Evolutionary conservation across 2,329 filamentous ascomycete genomes (phyloP), one percentile per base, ranked within the genome.

Genomic region (Calonectria ilicicola): DNA sequence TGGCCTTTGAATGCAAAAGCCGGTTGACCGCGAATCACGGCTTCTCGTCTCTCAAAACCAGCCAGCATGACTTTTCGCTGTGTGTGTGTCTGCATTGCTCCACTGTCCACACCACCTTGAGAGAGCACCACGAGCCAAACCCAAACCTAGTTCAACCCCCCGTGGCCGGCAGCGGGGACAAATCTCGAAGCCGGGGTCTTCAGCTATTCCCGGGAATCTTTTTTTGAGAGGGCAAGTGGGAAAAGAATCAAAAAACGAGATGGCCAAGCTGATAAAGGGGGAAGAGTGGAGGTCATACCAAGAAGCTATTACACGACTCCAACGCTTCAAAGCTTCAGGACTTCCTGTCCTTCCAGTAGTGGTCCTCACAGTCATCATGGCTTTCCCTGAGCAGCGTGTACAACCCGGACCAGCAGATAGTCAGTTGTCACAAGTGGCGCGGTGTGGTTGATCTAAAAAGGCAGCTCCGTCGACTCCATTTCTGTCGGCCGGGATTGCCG

Each of bases 91-190:
- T 27, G 35, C 35, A 38, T 60, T 60, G 53, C 53, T 60, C 53
- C 53, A 60, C 53, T 5, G 53, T n/a, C 53, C 53, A 40, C 53
- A 60, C 53, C 53, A 60, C 53, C 53, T 60, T 40, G 32, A 32
- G 9, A 60, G 35, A 60, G 53, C 53, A 38, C 38, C 32, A 19
- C 10, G 53, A 17, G 35, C 32, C 15, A 60, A 60, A 60, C 53
- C 53, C 53, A 60, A 60, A 60, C 32, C 10, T 40, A 35, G 53
- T 21, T 21, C 49, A 23, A 27, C 38, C 38, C 35, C n/a, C 53
- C 53, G 14, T 19, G 38, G 38, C 29, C n/a, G 3, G 32, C 21
- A 23, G 35, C 53, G 35, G 53, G 53, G n/a, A 38, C 15, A 12
- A 1, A 40, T 23, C 21, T 60, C 21, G 27, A 60, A 60, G 38